Base-by-base conservation (phyloP, 768 basidiomycete genomes). In the Auriscalpium microsporum region DNA sequence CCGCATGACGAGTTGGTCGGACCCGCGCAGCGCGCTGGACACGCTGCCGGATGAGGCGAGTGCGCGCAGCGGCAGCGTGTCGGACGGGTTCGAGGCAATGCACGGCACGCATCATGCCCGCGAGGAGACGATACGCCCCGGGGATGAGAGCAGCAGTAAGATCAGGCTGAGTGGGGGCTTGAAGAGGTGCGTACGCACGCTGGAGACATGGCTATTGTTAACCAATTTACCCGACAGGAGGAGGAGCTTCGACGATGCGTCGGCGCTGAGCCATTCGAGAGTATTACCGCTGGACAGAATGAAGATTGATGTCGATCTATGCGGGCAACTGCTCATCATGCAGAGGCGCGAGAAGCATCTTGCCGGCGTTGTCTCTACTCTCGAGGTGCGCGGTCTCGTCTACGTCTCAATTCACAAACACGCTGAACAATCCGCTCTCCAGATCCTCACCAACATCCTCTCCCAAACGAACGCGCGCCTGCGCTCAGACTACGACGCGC, bases 301-400 rank as follows among this genome's bases (percentile, higher is more conserved):
- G 86, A 78, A 76, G 50, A 80, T 87, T 44, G 89, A 91, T 62
- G 89, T 90, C 38, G 87, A 86, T 62, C 73, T 91, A 14, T 84
- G 84, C 63, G 86, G 85, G 4, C 84, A 90, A 64, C 66, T 87
- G 48, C 72, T 91, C 19, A 77, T 85, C 60, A 80, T 89, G 81
- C 72, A 71, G 36, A 72, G 88, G 45, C 76, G 88, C 62, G 83
- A 84, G 64, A 72, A 75, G 56, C 87, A 90, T 66, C 71, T 91
- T 37, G 73, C 71, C 53, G 84, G 86, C 63, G 80, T 88, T 34
- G 64, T 83, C 11, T 71, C 75, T 16, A 83, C 80, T 62, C 73
- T 88, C 36, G 72, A 79, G 64, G 86, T 78, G 62, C 23, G 71
- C 55, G 45, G 45, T 21, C n/a, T 38, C 23, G 33, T 7, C 48